Percentiles rank a stretch among this genome's conserved stretches.
phyloP scores from a whole-genome alignment of 108 stramenopile species.

The Mediolabrus comicus region DNA sequence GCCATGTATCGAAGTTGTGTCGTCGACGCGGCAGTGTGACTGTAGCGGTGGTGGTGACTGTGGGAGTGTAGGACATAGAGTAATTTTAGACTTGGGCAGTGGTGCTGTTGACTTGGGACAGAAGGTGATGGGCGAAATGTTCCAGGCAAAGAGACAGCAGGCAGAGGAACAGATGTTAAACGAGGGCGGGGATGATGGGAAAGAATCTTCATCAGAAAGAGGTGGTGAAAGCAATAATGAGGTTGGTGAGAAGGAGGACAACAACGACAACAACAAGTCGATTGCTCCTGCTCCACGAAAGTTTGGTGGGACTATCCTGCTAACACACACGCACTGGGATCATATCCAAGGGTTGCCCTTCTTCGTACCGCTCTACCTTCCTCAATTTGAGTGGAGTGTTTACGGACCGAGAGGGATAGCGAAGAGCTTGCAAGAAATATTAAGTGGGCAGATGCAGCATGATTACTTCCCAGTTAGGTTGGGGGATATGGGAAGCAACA shows the following conservation, averaged over 20 bases:
- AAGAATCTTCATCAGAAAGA: not conserved
- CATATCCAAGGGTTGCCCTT: constrained; percentile 40
- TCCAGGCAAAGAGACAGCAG: constrained; percentile 10
- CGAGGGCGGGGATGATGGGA: not conserved
- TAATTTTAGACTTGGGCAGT: constrained; percentile 35
- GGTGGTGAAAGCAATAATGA: not conserved
- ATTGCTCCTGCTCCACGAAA: not conserved
- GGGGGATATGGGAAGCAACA: constrained; percentile 24
- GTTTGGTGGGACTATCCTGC: constrained; percentile 30
- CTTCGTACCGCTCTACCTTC: constrained; percentile 35
- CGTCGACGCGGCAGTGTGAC: not conserved
- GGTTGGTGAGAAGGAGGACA: not conserved
- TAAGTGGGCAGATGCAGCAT: constrained; percentile 44
- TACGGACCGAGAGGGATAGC: constrained; percentile 39
- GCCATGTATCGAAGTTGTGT: constrained; percentile 36
- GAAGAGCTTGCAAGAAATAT: constrained; percentile 22
- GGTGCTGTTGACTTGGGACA: constrained; percentile 40
- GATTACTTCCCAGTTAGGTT: constrained; percentile 43
- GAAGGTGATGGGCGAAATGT: constrained; percentile 33
- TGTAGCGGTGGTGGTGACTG: not conserved
- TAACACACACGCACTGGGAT: constrained; percentile 46
- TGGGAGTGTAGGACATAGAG: constrained; percentile 13
- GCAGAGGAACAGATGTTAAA: not conserved
- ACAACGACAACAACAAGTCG: not conserved
- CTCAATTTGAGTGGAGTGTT: constrained; percentile 37